Evolutionary conservation across 768 basidiomycete species (phyloP).

Genomic region (Lentinus brumalis): DNA sequence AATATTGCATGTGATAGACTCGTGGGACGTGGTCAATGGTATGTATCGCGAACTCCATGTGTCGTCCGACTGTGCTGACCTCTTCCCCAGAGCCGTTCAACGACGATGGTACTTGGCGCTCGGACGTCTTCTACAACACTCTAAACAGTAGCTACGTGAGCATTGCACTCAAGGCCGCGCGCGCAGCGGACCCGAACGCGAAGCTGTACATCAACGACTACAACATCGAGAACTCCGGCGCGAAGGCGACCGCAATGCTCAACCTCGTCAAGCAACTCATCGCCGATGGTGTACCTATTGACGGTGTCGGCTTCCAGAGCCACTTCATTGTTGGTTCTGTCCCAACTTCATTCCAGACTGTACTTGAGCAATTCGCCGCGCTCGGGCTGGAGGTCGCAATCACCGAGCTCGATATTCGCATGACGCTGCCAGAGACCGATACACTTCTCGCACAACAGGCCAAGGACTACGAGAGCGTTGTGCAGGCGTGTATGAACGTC

Average conservation of each 20-base stretch:
- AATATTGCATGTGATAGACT: conserved; percentile 30
- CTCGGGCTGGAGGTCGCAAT: conserved; percentile 69
- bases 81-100: conserved; percentile 48
- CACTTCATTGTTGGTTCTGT: conserved; percentile 63
- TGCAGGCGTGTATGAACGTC: conserved; percentile 52
- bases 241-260: conserved; percentile 58
- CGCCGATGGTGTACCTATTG: conserved; percentile 51
- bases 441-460: conserved; percentile 56
- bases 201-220: conserved; percentile 57
- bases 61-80: not conserved
- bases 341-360: conserved; percentile 46
- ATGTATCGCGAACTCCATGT: not conserved
- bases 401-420: conserved; percentile 69
- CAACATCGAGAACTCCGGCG: conserved; percentile 40
- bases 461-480: conserved; percentile 57
- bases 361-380: conserved; percentile 53
- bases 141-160: conserved; percentile 49
- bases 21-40: conserved; percentile 59
- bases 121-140: conserved; percentile 53
- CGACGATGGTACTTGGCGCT: conserved; percentile 59
- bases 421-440: conserved; percentile 53
- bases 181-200: conserved; percentile 54
- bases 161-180: conserved; percentile 54
- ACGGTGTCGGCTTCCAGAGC: conserved; percentile 62
- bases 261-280: conserved; percentile 53